Evolutionary conservation across 1,284 basidiomycete species (phyloP), one percentile per base, ranked within the genome.

Genomic region (Blastosporella zonata): DNA sequence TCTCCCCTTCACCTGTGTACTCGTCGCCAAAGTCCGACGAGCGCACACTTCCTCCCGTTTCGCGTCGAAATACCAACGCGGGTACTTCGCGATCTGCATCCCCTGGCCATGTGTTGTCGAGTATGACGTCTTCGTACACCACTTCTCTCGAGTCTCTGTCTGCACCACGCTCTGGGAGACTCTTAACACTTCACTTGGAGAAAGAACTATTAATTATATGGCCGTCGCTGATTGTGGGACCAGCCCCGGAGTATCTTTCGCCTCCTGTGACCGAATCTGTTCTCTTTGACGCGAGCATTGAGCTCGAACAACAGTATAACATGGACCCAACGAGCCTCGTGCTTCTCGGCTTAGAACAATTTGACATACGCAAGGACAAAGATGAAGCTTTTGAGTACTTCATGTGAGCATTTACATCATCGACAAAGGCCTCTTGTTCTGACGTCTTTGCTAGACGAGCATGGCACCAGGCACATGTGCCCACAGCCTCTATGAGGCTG

Each of bases 321-420:
- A 87, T 90, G 82, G 87, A 90, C 61, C 82, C 87, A 1, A 90
- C 87, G 10, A 89, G 86, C 62, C 67, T 90, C 20, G 79, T 82
- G 1, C 66, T 89, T 43, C 74, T 81, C 47, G 87, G 76, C 6
- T 69, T 87, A 37, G 87, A 90, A 56, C 60, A 83, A 43, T 74
- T 78, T 39, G 86, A 90, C 61, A 85, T 89, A 45, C 74, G 84
- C 41, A 81, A 82, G 59, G 77, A 86, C 42, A 80, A 76, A 52
- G 81, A 84, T 33, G 82, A 81, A 51, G 87, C 87, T 2, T 90
- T 90, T 57, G 87, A 89, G 67, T 87, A 77, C 56, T 87, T 90
- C 56, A 65, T 87, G 87, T 87, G 62, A 63, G 87, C 74, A 28
- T 38, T 8, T 25, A 3, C 39, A 25, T 52, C 35, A 44, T 36